Conservation (phyloP, 2,329 filamentous ascomycete genomes). For the Trematosphaeria pertusa region DNA sequence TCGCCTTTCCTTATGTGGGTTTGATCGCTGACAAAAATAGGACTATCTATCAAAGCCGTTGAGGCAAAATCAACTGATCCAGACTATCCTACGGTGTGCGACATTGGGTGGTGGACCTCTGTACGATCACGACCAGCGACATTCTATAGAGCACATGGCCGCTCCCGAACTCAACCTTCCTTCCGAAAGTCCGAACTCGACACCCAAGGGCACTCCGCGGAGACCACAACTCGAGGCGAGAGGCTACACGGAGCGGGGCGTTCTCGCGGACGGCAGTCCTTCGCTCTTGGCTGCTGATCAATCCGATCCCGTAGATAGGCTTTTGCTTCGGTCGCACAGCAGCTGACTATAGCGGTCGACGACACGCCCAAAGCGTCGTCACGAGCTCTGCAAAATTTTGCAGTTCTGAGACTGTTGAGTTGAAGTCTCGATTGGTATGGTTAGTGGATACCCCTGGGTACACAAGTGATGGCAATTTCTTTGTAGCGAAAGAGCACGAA, state of each 20-base stretch:
- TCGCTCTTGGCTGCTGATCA: constrained; percentile 66
- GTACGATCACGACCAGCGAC: constrained; percentile 68
- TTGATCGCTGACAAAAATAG: constrained; percentile 31
- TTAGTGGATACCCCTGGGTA: too few species aligned
- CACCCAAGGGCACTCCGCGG: constrained; percentile 22
- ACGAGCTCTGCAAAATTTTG: too few species aligned
- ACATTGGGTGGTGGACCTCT: constrained; percentile 86
- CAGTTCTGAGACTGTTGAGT: too few species aligned
- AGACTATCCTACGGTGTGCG: constrained; percentile 95
- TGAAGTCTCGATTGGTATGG: too few species aligned
- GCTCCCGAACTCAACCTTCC: constrained; percentile 48
- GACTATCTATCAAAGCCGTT: constrained; percentile 97
- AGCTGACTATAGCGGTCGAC: too few species aligned
- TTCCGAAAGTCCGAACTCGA: constrained; percentile 15
- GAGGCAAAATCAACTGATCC: constrained; percentile 96
- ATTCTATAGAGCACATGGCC: constrained; percentile 28
- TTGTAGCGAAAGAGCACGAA: too few species aligned
- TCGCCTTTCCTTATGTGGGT: background rate
- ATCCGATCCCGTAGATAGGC: constrained; percentile 66
- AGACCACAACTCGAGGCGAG: constrained; percentile 67
- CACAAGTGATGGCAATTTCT: too few species aligned
- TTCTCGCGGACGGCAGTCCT: constrained; percentile 66
- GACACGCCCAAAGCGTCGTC: too few species aligned
- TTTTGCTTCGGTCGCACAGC: constrained; percentile 58
- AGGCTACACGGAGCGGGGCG: constrained; percentile 73